These are phyloP conservation scores for Thuidium tamariscinum DNA, from an alignment of 225 moss, liverwort and hornwort genomes.

Conservation along the genomic window DNA sequence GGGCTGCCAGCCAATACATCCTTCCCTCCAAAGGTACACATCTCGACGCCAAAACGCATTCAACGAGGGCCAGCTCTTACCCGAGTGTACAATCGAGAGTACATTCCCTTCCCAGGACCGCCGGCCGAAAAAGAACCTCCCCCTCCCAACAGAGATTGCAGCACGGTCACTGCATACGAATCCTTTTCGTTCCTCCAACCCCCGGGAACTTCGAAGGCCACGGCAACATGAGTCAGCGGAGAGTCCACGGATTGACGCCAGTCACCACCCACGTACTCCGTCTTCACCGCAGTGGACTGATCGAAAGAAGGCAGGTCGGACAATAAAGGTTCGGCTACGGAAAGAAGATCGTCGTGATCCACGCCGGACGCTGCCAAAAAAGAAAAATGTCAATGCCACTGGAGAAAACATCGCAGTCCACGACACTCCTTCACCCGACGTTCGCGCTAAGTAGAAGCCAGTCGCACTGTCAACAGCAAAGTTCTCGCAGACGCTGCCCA, in stretches of 20 bases:
- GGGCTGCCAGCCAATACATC: not conserved
- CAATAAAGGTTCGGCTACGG: slow-evolving; percentile 69
- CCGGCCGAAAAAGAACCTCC: slow-evolving; percentile 89
- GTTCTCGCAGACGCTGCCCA: not conserved
- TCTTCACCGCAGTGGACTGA: slow-evolving; percentile 18
- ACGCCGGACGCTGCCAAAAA: slow-evolving; percentile 57
- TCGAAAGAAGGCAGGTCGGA: slow-evolving; percentile 42
- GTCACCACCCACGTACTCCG: slow-evolving; percentile 85
- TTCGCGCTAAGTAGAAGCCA: not conserved
- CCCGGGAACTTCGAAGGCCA: slow-evolving; percentile 85
- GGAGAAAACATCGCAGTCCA: not conserved
- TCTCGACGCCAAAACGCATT: no score
- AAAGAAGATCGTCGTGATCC: slow-evolving; percentile 79
- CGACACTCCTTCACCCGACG: not conserved
- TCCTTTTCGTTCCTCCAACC: slow-evolving; percentile 93
- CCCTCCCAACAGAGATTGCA: slow-evolving; percentile 76
- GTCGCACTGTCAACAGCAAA: not conserved
- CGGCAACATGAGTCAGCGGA: slow-evolving; percentile 75
- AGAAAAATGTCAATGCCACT: not conserved
- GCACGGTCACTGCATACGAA: slow-evolving; percentile 63
- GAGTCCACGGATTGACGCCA: slow-evolving; percentile 92
- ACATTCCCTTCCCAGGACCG: slow-evolving; percentile 96
- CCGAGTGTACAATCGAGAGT: slow-evolving; percentile 77
- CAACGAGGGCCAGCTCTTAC: not conserved
- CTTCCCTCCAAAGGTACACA: not conserved